Evolutionary conservation across 2,329 filamentous ascomycete species (phyloP).

Genomic region (Xylaria sp.): DNA sequence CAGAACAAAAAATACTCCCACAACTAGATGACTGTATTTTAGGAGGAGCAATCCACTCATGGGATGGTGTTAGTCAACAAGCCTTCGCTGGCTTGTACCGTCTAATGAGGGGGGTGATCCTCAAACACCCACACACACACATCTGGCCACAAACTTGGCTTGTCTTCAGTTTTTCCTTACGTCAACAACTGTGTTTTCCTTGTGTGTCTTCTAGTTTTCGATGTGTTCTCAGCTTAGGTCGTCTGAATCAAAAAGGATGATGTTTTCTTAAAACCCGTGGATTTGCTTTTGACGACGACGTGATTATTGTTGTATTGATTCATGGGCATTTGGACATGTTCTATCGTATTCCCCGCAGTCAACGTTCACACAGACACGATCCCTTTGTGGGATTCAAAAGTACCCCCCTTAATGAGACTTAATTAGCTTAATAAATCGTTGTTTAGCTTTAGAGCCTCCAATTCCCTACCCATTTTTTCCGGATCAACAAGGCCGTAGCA

Average conservation of each 20-base stretch:
- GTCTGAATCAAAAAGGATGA: constrained; percentile 34
- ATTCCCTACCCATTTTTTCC: too few relatives aligned
- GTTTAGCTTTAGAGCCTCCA: too few relatives aligned
- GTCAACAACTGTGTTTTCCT: constrained; percentile 36
- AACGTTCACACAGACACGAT: too few relatives aligned
- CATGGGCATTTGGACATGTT: too few relatives aligned
- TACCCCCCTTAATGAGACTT: too few relatives aligned
- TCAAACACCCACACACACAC: constrained; percentile 31
- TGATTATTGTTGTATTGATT: constrained; percentile 1
- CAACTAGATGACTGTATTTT: constrained; percentile 42
- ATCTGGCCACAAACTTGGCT: constrained; percentile 35
- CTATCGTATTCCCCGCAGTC: too few relatives aligned
- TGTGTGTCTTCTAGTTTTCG: constrained; percentile 33
- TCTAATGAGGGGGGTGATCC: constrained; percentile 25
- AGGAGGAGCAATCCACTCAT: constrained; percentile 32
- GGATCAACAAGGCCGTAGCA: too few relatives aligned
- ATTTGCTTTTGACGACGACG: constrained; percentile 11
- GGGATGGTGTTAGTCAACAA: constrained; percentile 16
- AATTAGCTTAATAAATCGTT: too few relatives aligned
- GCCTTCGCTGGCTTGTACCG: constrained; percentile 27
- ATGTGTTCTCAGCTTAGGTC: constrained; percentile 34
- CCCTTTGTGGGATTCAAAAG: too few relatives aligned
- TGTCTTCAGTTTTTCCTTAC: constrained; percentile 36
- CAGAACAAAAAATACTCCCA: constrained; percentile 28
- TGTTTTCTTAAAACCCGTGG: constrained; percentile 25